These are phyloP conservation scores for Capronia epimyces DNA, from an alignment of 2,329 filamentous ascomycete genomes.

Conservation along the genomic window DNA sequence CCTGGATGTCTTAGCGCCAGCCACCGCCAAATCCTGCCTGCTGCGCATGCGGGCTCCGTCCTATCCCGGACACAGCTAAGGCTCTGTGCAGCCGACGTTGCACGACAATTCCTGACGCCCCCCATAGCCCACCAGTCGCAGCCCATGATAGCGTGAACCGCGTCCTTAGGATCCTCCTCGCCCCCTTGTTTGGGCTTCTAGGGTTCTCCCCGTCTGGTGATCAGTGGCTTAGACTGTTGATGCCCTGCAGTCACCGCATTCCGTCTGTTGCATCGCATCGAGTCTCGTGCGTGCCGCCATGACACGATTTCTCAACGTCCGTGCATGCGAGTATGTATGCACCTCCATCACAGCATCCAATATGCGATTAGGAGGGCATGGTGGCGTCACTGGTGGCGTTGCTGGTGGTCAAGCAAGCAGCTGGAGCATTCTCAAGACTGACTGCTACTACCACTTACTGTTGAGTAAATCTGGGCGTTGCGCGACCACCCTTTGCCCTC, in stretches of 20 bases:
- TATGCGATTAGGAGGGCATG: background rate
- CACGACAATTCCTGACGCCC: conserved; percentile 3
- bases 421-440: background rate
- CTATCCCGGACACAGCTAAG: background rate
- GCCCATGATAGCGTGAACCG: background rate
- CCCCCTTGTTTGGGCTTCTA: background rate
- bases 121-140: too few relatives aligned
- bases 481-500: too few relatives aligned
- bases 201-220: too few relatives aligned
- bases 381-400: background rate
- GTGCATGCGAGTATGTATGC: conserved; percentile 1
- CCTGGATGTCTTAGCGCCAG: conserved; percentile 10
- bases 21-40: conserved; percentile 1
- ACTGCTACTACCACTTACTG: background rate
- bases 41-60: conserved; percentile 1
- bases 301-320: conserved; percentile 6
- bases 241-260: too few relatives aligned
- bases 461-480: background rate
- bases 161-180: background rate
- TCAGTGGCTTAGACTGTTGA: background rate
- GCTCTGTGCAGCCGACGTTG: conserved; percentile 12
- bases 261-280: background rate
- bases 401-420: background rate
- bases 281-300: background rate
- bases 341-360: background rate